phyloP scores from a whole-genome alignment of 139 green algal species.

The Closterium sp. region DNA sequence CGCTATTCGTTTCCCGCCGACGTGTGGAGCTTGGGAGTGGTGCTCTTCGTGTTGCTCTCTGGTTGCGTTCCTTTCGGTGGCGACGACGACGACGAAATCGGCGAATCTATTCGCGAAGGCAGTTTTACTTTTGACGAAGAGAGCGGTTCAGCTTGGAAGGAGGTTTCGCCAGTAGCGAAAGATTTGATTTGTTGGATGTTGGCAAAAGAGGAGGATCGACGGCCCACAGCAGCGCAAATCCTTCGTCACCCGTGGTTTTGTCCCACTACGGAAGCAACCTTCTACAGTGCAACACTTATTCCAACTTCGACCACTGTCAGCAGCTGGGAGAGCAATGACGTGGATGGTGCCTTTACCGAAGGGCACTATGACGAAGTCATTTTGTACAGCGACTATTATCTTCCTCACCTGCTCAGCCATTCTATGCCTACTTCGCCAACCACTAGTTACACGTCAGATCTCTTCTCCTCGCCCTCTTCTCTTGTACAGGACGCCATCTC shows the following conservation, averaged over 20 bases:
- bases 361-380: background rate
- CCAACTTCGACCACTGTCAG: background rate
- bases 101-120: background rate
- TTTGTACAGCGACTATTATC: background rate
- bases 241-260: background rate
- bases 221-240: background rate
- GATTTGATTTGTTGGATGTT: background rate
- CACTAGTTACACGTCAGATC: background rate
- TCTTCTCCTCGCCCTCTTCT: background rate
- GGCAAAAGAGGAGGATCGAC: background rate
- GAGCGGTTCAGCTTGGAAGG: background rate
- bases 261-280: background rate
- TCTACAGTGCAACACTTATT: background rate
- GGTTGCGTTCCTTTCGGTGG: background rate
- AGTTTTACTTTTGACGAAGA: background rate
- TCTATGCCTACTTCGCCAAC: background rate
- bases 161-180: background rate
- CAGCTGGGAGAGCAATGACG: background rate
- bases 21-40: slow-evolving; percentile 5
- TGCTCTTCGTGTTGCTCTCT: slow-evolving; percentile 1
- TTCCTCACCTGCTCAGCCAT: background rate
- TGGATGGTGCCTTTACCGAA: background rate
- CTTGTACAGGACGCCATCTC: background rate
- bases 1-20: background rate
- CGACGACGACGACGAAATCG: background rate